A percentile compares a stretch with the other conserved stretches of the same genome.
phyloP scores from a whole-genome alignment of 1,284 basidiomycete genomes.

The Papiliotrema fonsecae region DNA sequence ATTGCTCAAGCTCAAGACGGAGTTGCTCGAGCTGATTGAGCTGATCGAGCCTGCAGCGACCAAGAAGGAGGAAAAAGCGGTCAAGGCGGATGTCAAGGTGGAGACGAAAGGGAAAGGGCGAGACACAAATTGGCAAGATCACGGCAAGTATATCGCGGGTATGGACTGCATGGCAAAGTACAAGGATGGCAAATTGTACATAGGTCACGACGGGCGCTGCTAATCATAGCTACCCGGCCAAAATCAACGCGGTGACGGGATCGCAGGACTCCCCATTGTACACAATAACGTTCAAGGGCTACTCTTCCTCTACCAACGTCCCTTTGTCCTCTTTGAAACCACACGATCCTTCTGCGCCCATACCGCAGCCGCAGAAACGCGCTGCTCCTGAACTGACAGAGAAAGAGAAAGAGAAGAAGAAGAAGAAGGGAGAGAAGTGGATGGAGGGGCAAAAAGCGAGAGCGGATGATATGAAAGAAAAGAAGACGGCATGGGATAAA shows the following conservation, averaged over 20 bases:
- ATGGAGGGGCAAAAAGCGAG: constrained; percentile 77
- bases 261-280: constrained; percentile 79
- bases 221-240: constrained; percentile 67
- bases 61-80: constrained; percentile 7
- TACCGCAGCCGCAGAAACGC: constrained; percentile 63
- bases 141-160: constrained; percentile 58
- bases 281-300: constrained; percentile 91
- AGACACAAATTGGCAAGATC: constrained; percentile 32
- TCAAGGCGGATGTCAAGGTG: constrained; percentile 3
- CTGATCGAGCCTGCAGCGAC: constrained; percentile 65
- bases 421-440: constrained; percentile 96
- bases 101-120: constrained; percentile 17
- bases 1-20: constrained; percentile 62
- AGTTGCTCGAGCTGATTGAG: constrained; percentile 83
- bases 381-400: constrained; percentile 72
- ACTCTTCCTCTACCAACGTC: constrained; percentile 89
- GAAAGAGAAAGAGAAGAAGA: constrained; percentile 77
- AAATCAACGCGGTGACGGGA: constrained; percentile 82
- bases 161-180: constrained; percentile 92
- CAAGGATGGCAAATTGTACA: constrained; percentile 69
- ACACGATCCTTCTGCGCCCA: constrained; percentile 42
- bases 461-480: constrained; percentile 79
- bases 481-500: constrained; percentile 93
- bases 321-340: constrained; percentile 67
- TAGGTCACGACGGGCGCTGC: neutral